phyloP scores from a whole-genome alignment of 2,329 filamentous ascomycete genomes.

The Penicillium palitans region DNA sequence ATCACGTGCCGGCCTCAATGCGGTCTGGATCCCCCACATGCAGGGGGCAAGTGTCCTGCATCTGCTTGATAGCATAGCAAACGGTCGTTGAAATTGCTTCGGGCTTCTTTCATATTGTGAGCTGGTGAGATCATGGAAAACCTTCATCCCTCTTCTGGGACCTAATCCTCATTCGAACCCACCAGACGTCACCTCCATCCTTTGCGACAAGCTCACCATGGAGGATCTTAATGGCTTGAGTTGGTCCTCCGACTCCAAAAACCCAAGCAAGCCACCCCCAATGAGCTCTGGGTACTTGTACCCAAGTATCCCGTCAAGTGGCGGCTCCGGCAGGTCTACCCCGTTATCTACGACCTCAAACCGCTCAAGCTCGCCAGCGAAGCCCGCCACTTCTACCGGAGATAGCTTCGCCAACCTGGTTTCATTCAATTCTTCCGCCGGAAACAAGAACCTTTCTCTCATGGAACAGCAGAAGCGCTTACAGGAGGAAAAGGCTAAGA shows the following conservation, averaged over 20 bases:
- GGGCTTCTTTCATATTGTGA: slow-evolving; percentile 7
- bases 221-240: slow-evolving; percentile 50
- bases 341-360: slow-evolving; percentile 39
- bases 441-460: slow-evolving; percentile 67
- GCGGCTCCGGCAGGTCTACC: slow-evolving; percentile 46
- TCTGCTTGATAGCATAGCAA: slow-evolving; percentile 5
- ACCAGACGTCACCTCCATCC: slow-evolving; percentile 20
- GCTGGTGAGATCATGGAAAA: slow-evolving; percentile 21
- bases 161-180: slow-evolving; percentile 23
- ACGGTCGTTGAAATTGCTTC: slow-evolving; percentile 4
- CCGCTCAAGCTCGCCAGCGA: slow-evolving; percentile 39
- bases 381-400: slow-evolving; percentile 44
- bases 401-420: slow-evolving; percentile 63
- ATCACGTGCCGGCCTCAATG: slow-evolving; percentile 9
- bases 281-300: slow-evolving; percentile 40
- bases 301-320: slow-evolving; percentile 39
- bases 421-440: slow-evolving; percentile 55
- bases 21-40: slow-evolving; percentile 15
- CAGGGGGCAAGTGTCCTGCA: slow-evolving; percentile 8
- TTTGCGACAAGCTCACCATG: slow-evolving; percentile 34
- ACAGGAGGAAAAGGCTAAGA: slow-evolving; percentile 71
- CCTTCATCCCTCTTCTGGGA: slow-evolving; percentile 13
- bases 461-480: slow-evolving; percentile 67
- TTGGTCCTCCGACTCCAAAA: slow-evolving; percentile 43
- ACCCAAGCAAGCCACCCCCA: slow-evolving; percentile 39